phyloP scores from a whole-genome alignment of 352 stramenopile genomes.

The Nothophytophthora sp. region DNA sequence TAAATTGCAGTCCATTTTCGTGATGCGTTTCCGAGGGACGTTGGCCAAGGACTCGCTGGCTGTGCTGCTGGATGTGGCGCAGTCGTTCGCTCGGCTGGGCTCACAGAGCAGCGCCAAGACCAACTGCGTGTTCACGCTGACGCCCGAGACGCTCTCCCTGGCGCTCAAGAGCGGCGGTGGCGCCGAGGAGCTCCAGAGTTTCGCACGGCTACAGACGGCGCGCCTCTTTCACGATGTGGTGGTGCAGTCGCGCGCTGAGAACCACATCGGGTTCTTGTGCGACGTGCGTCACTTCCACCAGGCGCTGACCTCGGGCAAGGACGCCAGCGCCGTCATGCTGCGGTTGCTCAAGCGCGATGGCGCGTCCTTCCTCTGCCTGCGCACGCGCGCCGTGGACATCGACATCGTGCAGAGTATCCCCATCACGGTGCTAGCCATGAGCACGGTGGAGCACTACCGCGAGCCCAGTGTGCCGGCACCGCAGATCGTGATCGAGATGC shows the following conservation, averaged over 20 bases:
- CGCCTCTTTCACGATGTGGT: slow-evolving; percentile 75
- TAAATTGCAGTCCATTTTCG: not conserved
- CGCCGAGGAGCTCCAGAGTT: slow-evolving; percentile 79
- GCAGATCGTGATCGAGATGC: slow-evolving; percentile 85
- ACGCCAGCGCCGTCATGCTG: slow-evolving; percentile 79
- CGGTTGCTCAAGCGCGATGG: slow-evolving; percentile 81
- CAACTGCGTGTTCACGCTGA: slow-evolving; percentile 76
- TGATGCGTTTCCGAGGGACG: slow-evolving; percentile 81
- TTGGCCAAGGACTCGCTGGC: slow-evolving; percentile 74
- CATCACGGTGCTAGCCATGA: slow-evolving; percentile 81
- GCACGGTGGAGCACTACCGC: slow-evolving; percentile 64
- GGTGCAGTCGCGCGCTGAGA: slow-evolving; percentile 73
- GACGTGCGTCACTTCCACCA: slow-evolving; percentile 77
- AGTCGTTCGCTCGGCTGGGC: slow-evolving; percentile 68
- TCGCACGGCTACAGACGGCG: slow-evolving; percentile 60
- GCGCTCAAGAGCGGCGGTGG: slow-evolving; percentile 66
- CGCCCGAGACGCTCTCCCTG: slow-evolving; percentile 61
- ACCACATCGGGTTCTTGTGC: slow-evolving; percentile 82
- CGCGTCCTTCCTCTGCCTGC: slow-evolving; percentile 71
- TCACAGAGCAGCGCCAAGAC: slow-evolving; percentile 53
- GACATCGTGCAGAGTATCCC: slow-evolving; percentile 87
- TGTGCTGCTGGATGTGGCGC: slow-evolving; percentile 76
- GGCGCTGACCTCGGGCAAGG: slow-evolving; percentile 73
- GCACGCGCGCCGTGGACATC: slow-evolving; percentile 77
- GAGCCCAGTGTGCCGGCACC: slow-evolving; percentile 78